phyloP scores from a whole-genome alignment of 768 basidiomycete species.

The Lactarius akahatsu region DNA sequence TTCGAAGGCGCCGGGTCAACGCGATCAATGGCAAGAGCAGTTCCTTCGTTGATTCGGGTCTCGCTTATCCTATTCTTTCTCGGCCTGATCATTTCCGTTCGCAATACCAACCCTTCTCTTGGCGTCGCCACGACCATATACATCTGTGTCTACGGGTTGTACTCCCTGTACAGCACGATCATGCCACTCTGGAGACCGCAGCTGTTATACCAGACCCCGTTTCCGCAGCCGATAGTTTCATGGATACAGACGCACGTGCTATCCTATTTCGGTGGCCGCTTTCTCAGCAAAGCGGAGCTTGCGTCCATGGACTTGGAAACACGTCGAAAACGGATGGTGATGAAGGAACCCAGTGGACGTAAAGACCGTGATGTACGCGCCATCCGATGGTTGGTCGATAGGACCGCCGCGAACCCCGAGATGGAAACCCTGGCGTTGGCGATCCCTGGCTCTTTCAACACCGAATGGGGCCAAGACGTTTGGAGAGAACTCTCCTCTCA shows the following conservation, averaged over 20 bases:
- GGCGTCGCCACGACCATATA: not conserved
- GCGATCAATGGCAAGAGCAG: not conserved
- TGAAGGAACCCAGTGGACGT: not conserved
- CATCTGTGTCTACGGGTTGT: not conserved
- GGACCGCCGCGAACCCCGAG: not conserved
- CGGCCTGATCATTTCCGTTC: not conserved
- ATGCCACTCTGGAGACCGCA: not conserved
- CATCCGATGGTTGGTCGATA: not conserved
- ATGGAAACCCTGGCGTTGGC: not conserved
- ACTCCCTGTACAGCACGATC: not conserved
- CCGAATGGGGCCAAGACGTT: not conserved
- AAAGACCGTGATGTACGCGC: slow-evolving; percentile 6
- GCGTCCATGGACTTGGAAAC: not conserved
- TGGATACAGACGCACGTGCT: no score
- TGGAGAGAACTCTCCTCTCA: not conserved
- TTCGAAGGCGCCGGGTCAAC: not conserved
- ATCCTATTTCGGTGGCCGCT: not conserved
- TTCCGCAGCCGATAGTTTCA: no score
- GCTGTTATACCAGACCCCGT: not conserved
- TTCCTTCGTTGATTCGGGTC: not conserved
- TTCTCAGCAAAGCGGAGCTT: no score
- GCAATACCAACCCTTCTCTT: not conserved
- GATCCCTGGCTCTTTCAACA: slow-evolving; percentile 9
- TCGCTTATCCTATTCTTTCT: slow-evolving; percentile 12
- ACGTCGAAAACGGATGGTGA: not conserved